Evolutionary conservation across 345 rosid genomes (phyloP), one percentile per base, ranked within the genome.

Genomic region (Corymbia maculata): DNA sequence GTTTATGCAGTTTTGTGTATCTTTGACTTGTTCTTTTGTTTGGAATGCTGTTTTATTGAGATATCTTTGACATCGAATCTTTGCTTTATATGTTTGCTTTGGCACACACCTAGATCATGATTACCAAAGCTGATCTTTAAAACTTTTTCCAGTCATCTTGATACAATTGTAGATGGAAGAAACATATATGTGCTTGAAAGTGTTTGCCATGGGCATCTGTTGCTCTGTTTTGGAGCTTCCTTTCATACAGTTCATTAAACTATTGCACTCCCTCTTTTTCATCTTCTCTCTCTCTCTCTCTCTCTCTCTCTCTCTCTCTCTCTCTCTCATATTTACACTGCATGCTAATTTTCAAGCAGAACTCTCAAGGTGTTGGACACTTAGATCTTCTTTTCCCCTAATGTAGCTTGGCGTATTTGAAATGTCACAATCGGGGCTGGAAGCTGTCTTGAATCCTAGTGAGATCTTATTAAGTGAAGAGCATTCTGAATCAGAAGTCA

Each of bases 331-430:
- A 75, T 1, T 36, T 19, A 75, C 49, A 10, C 49, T 36, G 82
- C 82, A 19, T 75, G 22, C 26, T 75, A 75, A 36, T 44, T 36
- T 36, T 36, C 42, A 36, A 36, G 42, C 42, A 36, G 79, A 68
- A 68, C 79, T 30, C 19, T 66, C 42, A 15, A 66, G 79, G 79
- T 30, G 3, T 66, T 66, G 42, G 42, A 30, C 51, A 52, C 79
- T 42, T 57, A 45, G 32, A 10, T 36, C n/a, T 52, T 50, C 66
- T 70, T 86, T 55, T 50, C 52, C n/a, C 85, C 92, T 89, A 57
- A 87, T 88, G 87, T 95, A 97, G 99, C 95, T 97, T 79, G 99
- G 99, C 75, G 95, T 97, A 57, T 96, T 97, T 90, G 98, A 95
- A 93, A 97, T 97, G 99, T 89, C 94, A 82, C 95, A 93, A 88